Evolutionary conservation across 2,329 filamentous ascomycete species (phyloP), one percentile per base, ranked within the genome.

Genomic region (Talaromyces albobiverticillius): DNA sequence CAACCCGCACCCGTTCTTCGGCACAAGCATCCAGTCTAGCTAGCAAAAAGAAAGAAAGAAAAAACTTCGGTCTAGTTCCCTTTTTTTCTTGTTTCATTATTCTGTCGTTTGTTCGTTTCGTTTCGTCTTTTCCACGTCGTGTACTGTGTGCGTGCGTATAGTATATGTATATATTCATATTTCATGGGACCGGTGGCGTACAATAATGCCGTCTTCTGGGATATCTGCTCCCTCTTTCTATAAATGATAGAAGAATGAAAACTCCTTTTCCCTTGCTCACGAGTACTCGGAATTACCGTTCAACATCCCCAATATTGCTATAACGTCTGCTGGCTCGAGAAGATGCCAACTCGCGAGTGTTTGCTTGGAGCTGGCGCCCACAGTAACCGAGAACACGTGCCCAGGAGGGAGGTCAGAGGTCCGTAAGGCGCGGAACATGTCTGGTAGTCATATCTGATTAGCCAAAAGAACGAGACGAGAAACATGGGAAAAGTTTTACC

Each of bases 321-420:
- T 87, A 53, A 97, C 91, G 70, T 97, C 92, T 55, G 85, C 79
- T 0, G 94, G 91, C 69, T 96, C 92, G 8, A 95, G 80, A 10
- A 97, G 76, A 71, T 96, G 92, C 86, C 90, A 96, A 61, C 85
- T 86, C 14, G 94, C 94, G 53, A 95, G 79, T 2, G 94, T 97
- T 65, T 91, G 87, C 78, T 96, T 96, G 53, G 88, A 92, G 72
- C 88, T 94, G 4, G 91, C 88, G 2, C 94, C 94, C 2, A 97
- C 90, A 0, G 91, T 96, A 41, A 95, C 90, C 2, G 90, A 90
- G 73, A 95, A 97, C 59, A 95, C 83, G 65, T 91, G 83, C 32
- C 90, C 68, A 72, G 73, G 59, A 66, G 80, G 71, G 73, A 85
- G 67, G 70, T 81, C 67, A 65, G 80, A 79, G 58, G 78, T 73